Evolutionary conservation across 257 asterid genomes (phyloP).

Genomic region (Primulina eburnea): DNA sequence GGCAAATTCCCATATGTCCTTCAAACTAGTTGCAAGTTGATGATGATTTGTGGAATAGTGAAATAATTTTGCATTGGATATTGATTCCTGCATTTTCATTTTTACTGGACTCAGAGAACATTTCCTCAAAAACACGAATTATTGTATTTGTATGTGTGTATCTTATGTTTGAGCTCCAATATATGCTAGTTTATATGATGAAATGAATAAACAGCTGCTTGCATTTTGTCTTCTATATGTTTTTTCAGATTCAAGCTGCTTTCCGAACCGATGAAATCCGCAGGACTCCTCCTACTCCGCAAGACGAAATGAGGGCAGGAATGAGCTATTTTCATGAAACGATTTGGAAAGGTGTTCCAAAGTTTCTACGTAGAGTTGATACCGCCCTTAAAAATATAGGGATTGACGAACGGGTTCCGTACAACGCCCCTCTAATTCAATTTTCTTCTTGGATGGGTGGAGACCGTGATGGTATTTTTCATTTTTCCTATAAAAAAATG

Average conservation of each 20-base stretch:
- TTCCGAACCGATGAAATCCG: constrained; percentile 60
- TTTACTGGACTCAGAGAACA: neutral
- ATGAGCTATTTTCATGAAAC: constrained; percentile 61
- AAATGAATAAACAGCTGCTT: neutral
- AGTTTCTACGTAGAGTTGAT: constrained; percentile 55
- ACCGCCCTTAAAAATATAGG: constrained; percentile 57
- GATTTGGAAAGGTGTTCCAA: constrained; percentile 57
- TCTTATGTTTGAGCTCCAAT: constrained; percentile 6
- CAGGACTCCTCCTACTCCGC: constrained; percentile 51
- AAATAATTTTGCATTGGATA: neutral
- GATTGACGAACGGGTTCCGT: constrained; percentile 53
- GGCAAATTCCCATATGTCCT: too few species aligned
- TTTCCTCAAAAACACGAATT: neutral
- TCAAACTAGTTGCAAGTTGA: neutral
- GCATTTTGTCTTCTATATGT: neutral
- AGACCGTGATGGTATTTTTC: constrained; percentile 50
- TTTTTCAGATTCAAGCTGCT: constrained; percentile 55
- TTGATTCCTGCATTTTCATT: neutral
- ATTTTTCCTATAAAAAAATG: neutral
- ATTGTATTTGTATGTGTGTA: neutral
- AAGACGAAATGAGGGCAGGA: constrained; percentile 65
- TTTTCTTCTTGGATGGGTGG: constrained; percentile 68
- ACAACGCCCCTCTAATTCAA: constrained; percentile 56
- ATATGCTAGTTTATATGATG: neutral
- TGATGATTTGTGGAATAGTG: neutral